Evolutionary conservation across 208 protist genomes (phyloP), one percentile per base, ranked within the genome.

Genomic region (Vickermania spadyakhi): DNA sequence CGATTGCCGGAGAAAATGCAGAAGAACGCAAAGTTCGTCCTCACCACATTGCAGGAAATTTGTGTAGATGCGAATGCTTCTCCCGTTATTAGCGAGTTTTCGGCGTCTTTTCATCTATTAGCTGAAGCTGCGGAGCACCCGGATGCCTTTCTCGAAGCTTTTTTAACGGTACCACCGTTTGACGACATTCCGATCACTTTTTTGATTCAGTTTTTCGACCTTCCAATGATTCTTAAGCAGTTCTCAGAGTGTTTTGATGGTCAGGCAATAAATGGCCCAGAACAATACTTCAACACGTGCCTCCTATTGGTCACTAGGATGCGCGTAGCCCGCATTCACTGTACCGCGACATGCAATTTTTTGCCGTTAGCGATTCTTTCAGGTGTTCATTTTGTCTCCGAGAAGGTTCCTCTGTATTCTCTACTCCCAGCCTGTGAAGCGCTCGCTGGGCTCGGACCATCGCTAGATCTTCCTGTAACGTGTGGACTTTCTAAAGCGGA

Each of bases 21-120:
- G 14, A 41, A 62, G n/a, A 7, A 26, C 4, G 58, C 58, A 50
- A 62, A 62, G 28, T n/a, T 21, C 7, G 56, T 62, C 25, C 58
- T 62, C 58, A n/a, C 18, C 7, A 28, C 56, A 5, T 23, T 62
- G 31, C 58, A 62, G 22, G 58, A 62, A 30, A 4, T 62, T 25
- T 62, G 31, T 41, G 11, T 56, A 5, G 4, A 4, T 5, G 28
- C 36, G 13, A 25, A 55, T n/a, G 13, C 11, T 5, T 62, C 58
- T 13, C 28, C 36, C n/a, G 41, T 62, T 54, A 5, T 62, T 7
- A 21, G 18, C 13, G 58, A 62, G 28, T 22, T 54, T 18, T 27
- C 58, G 7, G 18, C 11, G 11, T 62, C 58, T 26, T 30, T 62
- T n/a, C n/a, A 62, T 18, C 36, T 62, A 7, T 56, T 62, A 26